Percentiles rank a stretch among this genome's conserved stretches.
phyloP scores from a whole-genome alignment of 805 yeast genomes.

The Metschnikowia hibisci region DNA sequence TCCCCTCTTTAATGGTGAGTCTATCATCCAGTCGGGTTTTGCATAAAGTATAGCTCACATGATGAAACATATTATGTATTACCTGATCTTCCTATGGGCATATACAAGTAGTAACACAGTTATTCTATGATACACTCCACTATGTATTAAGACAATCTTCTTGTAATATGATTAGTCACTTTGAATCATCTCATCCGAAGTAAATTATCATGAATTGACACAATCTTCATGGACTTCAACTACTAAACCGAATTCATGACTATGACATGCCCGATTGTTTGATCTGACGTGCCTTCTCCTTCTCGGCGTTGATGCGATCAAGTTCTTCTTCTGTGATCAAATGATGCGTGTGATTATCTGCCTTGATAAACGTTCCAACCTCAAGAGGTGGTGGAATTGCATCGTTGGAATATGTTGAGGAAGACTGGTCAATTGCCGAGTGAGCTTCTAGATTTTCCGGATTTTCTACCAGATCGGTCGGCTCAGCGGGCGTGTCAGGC shows the following conservation, averaged over 20 bases:
- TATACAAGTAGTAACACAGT: no score
- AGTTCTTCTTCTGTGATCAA: conserved; percentile 65
- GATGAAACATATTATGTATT: no score
- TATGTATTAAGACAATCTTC: no score
- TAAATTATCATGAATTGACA: no score
- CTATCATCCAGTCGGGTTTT: no score
- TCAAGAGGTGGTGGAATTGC: not conserved
- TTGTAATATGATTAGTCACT: no score
- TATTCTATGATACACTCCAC: no score
- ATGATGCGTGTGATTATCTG: conserved; percentile 57
- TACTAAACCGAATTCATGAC: not conserved
- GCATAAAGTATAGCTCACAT: no score
- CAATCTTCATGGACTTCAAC: no score
- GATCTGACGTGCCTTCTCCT: conserved; percentile 18
- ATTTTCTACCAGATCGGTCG: not conserved
- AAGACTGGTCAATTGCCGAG: not conserved
- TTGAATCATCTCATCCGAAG: no score
- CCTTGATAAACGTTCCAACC: conserved; percentile 13
- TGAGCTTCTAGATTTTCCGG: not conserved
- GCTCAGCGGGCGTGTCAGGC: conserved; percentile 5
- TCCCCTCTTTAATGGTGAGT: no score
- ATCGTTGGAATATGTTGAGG: not conserved
- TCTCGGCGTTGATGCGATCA: conserved; percentile 31
- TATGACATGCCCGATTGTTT: conserved; percentile 15
- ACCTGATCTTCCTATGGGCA: no score